Base-by-base conservation (phyloP, 2,329 filamentous ascomycete genomes). In the Pseudocercospora crystallina region DNA sequence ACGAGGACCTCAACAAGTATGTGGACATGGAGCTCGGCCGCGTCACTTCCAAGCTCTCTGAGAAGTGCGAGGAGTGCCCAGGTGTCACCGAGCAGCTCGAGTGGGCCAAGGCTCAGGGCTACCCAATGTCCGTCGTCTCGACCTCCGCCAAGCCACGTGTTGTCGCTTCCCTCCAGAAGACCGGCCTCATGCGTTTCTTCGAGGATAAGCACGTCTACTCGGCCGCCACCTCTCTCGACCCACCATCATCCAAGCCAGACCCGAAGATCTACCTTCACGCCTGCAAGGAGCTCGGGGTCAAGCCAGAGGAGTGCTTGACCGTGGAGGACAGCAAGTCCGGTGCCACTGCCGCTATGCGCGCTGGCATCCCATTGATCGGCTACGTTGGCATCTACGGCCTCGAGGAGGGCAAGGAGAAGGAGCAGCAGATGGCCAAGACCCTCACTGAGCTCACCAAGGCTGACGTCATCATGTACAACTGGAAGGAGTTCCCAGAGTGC, bases 261-360 rank as follows among this genome's bases (percentile, higher is more conserved):
- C 90, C 91, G 13, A 88, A 89, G 60, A 86, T 96, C 73, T 96
- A 96, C 76, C 73, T 90, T 58, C 80, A 86, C 69, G 87, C 90
- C 15, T 81, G 90, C 67, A 74, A 90, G 72, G 75, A 82, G 67
- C 79, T 95, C 44, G 86, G 85, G 55, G 86, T 86, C 73, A 81
- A 80, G 63, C 76, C 89, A 1, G 75, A 76, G 40, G 85, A 95
- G 77, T 84, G 81, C 59, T 79, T 96, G 30, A 87, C 90, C 17
- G 82, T 96, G 52, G 90, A 96, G 78, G 90, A 96, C 76, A 89
- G 85, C 78, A 89, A 88, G 80, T 90, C 85, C 61, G 90, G 90
- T 55, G 87, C 88, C 37, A 81, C 87, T 51, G 89, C 87, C 59
- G 86, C 84, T 51, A 83, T 85, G 64, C 80, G 87, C 53, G 90